phyloP scores from a whole-genome alignment of 2,329 filamentous ascomycete species.

The Exophiala lecanii-corni region DNA sequence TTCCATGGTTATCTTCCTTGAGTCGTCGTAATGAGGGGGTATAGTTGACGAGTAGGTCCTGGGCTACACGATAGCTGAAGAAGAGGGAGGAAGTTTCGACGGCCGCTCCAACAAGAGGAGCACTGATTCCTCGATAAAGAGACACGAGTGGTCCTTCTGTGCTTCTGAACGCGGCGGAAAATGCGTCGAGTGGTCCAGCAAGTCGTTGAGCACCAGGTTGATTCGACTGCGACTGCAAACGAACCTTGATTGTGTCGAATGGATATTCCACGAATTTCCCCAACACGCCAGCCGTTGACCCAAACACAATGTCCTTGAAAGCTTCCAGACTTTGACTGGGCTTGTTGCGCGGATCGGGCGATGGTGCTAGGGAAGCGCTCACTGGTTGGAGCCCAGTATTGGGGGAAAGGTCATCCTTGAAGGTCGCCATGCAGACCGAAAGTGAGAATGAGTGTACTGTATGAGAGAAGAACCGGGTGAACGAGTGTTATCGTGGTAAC shows the following conservation, averaged over 20 bases:
- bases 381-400: constrained; percentile 18
- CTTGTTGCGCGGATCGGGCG: constrained; percentile 12
- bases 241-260: constrained; percentile 97
- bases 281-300: constrained; percentile 78
- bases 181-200: constrained; percentile 83
- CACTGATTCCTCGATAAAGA: constrained; percentile 88
- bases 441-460: too few relatives aligned
- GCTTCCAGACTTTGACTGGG: constrained; percentile 58
- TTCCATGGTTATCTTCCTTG: constrained; percentile 32
- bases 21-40: constrained; percentile 44
- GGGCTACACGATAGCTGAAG: constrained; percentile 72
- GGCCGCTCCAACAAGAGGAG: constrained; percentile 83
- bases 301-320: constrained; percentile 80
- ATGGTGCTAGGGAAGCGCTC: constrained; percentile 3
- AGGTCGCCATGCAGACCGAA: constrained; percentile 21
- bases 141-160: constrained; percentile 68
- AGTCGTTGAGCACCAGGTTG: constrained; percentile 48
- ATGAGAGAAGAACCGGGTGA: too few relatives aligned
- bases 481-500: constrained; percentile 33
- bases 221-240: constrained; percentile 91
- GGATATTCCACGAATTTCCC: constrained; percentile 98
- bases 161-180: constrained; percentile 68
- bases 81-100: constrained; percentile 90
- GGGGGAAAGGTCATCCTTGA: constrained; percentile 20
- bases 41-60: constrained; percentile 60